Evolutionary conservation across 192 early-diverging fungal genomes (phyloP), one percentile per base, ranked within the genome.

Genomic region (Phycomyces blakesleeanus): DNA sequence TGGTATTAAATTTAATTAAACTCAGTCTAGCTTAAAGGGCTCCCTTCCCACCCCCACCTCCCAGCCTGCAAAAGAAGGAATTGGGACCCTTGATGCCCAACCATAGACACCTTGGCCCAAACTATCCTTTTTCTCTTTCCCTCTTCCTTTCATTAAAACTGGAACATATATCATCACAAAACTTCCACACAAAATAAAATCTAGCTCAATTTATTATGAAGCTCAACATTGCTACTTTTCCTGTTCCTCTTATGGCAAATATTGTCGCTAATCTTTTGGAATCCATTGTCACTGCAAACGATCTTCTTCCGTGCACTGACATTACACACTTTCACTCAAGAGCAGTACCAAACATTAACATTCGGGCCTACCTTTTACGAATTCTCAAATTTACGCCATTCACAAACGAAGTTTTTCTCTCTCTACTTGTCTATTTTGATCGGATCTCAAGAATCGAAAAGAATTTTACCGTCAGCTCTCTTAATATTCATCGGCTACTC

Each of bases 291-390:
- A 67, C 70, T 0, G 66, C 74, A 55, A 83, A 81, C 62, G 79
- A 83, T 55, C 66, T 71, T 1, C 65, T 81, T n/a, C 41, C 62
- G 3, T 29, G 29, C 21, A 61, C 42, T 20, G 49, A 54, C 16
- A 67, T 83, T 38, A 89, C 87, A 2, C 80, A 80, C 39, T 91
- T 91, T 49, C 89, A 91, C 62, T 85, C 86, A n/a, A 71, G 86
- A 34, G 66, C 87, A 0, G 76, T 89, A 22, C 88, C 89, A 6
- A 73, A 76, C 15, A 91, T 91, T 53, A 75, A 79, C 0, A 68
- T 90, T 20, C 73, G 71, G 26, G 85, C 83, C n/a, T 91, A 91
- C 61, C 61, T 91, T 21, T 65, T 74, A 37, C 79, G 88, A 6
- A 85, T 91, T 47, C 78, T 82, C 26, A 85, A 86, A 63, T 91